phyloP scores from a whole-genome alignment of 306 rosid species.

The barrel medic (Medicago truncatula) region DNA sequence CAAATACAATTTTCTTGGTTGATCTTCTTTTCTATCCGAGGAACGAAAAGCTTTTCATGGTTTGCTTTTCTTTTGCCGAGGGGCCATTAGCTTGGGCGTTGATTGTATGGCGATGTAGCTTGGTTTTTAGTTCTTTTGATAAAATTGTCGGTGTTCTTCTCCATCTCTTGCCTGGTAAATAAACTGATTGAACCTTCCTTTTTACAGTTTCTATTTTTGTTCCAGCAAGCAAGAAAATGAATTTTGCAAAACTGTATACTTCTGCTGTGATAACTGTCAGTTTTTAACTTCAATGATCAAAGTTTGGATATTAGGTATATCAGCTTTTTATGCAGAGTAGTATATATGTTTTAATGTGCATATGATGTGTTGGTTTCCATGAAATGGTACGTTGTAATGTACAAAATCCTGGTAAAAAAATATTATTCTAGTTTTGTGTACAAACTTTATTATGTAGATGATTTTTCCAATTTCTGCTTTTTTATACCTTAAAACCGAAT shows the following conservation, averaged over 20 bases:
- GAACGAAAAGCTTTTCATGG: conserved; percentile 89
- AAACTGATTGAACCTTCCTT: background rate
- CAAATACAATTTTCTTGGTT: conserved; percentile 83
- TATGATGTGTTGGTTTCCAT: no score
- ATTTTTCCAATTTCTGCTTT: background rate
- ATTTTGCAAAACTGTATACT: background rate
- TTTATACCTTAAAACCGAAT: conserved; percentile 14
- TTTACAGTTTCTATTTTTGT: conserved; percentile 18
- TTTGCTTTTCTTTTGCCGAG: conserved; percentile 97
- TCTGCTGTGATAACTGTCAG: no score
- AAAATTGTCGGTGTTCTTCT: conserved; percentile 89
- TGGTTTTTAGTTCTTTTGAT: conserved; percentile 90
- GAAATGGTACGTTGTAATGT: no score
- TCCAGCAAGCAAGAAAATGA: background rate
- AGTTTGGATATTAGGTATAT: no score
- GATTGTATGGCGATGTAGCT: conserved; percentile 97
- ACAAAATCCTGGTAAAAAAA: no score
- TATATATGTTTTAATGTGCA: no score
- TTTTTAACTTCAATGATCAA: no score
- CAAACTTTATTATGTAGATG: no score
- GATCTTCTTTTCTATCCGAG: conserved; percentile 75
- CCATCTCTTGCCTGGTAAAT: conserved; percentile 89
- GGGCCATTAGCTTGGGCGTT: conserved; percentile 98
- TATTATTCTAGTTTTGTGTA: no score
- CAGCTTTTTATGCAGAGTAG: background rate